Conservation (phyloP, 169 alveolate species). For the Plasmodium cynomolgi region DNA sequence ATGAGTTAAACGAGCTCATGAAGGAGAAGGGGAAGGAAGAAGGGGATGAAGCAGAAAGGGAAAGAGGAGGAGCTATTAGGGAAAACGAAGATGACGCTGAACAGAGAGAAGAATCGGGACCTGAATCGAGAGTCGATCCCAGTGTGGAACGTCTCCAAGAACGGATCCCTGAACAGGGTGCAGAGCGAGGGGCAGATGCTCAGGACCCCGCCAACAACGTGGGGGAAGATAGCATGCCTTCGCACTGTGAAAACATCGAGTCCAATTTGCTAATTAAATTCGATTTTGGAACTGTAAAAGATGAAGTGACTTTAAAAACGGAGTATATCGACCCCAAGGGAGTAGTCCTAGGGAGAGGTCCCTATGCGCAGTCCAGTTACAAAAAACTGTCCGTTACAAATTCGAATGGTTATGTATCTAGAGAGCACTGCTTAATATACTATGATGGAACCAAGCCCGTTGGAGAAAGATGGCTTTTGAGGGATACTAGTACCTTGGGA, state of each 20-base stretch:
- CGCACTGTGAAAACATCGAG: constrained; percentile 45
- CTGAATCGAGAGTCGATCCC: not conserved
- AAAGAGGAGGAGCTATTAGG: not conserved
- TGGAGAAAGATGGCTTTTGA: constrained; percentile 87
- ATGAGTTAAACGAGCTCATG: constrained; percentile 56
- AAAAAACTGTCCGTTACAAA: constrained; percentile 86
- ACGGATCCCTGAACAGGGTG: not conserved
- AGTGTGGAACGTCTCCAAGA: not conserved
- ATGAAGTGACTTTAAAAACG: constrained; percentile 72
- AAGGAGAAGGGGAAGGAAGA: constrained; percentile 11
- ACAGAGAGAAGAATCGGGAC: constrained; percentile 2
- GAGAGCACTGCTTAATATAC: constrained; percentile 91
- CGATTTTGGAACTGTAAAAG: constrained; percentile 57
- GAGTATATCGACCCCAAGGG: constrained; percentile 88
- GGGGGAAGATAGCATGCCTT: constrained; percentile 26
- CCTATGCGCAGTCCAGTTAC: constrained; percentile 83
- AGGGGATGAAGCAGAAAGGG: not conserved
- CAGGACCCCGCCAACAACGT: not conserved
- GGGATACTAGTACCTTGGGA: constrained; percentile 91
- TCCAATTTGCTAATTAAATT: constrained; percentile 52
- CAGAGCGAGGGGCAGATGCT: not conserved
- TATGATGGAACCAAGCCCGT: constrained; percentile 87
- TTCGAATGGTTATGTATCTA: constrained; percentile 91
- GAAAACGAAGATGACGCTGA: not conserved
- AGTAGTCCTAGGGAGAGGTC: constrained; percentile 89